Conservation (phyloP, 2,329 filamentous ascomycete genomes). For the Clathrospora elynae region DNA sequence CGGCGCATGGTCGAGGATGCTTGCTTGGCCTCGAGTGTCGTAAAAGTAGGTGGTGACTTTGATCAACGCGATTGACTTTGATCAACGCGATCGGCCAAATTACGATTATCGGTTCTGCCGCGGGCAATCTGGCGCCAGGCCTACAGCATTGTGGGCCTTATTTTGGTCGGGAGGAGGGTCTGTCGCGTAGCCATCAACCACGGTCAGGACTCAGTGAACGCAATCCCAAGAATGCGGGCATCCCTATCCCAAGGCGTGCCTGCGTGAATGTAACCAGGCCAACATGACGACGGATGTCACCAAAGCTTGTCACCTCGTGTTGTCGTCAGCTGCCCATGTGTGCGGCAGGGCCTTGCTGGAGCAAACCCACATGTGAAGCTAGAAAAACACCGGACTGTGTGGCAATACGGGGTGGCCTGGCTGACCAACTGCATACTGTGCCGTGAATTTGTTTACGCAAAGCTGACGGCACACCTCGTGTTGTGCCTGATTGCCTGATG, state of each 20-base stretch:
- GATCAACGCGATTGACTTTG: not conserved
- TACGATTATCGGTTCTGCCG: not conserved
- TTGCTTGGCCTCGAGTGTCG: slow-evolving; percentile 19
- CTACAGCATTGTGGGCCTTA: not conserved
- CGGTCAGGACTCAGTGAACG: too few species aligned
- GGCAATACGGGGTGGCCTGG: slow-evolving; percentile 12
- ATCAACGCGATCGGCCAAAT: slow-evolving; percentile 6
- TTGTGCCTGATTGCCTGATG: not conserved
- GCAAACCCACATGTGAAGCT: not conserved
- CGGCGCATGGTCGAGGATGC: slow-evolving; percentile 32
- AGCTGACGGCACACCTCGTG: not conserved
- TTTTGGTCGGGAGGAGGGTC: slow-evolving; percentile 4
- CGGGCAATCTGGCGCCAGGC: slow-evolving; percentile 1
- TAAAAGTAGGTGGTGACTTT: not conserved
- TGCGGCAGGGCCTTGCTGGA: slow-evolving; percentile 3
- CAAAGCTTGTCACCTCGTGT: slow-evolving; percentile 18
- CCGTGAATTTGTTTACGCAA: too few species aligned
- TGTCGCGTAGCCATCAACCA: too few species aligned
- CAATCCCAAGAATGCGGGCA: slow-evolving; percentile 15
- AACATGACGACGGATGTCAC: slow-evolving; percentile 25
- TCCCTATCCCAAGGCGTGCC: slow-evolving; percentile 2
- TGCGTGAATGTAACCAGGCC: too few species aligned
- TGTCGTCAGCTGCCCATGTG: slow-evolving; percentile 4
- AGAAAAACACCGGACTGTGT: slow-evolving; percentile 4
- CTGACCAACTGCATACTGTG: too few species aligned